Evolutionary conservation across 2,329 filamentous ascomycete species (phyloP).

Genomic region (Monilinia aucupariae): DNA sequence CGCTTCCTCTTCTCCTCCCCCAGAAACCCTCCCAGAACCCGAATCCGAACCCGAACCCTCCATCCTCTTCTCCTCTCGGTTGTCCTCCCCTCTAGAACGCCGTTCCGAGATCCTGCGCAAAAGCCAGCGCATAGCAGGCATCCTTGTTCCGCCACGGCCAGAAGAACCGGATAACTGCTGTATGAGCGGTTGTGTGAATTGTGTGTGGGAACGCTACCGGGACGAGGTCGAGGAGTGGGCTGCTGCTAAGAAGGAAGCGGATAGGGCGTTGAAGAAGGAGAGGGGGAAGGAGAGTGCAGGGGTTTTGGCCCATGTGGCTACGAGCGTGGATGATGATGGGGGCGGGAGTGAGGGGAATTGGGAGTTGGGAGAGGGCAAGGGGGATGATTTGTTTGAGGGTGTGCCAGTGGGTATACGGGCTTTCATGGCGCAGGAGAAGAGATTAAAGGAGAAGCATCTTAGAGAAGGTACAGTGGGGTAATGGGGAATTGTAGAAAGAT

Average conservation of each 20-base stretch:
- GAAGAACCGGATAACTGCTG: conserved; percentile 96
- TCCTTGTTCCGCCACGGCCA: conserved; percentile 76
- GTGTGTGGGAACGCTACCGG: conserved; percentile 87
- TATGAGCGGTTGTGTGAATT: conserved; percentile 98
- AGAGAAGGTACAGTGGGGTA: conserved; percentile 41
- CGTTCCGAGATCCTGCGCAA: conserved; percentile 53
- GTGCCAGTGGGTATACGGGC: conserved; percentile 90
- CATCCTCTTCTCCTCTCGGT: conserved; percentile 76
- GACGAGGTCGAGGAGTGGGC: conserved; percentile 93
- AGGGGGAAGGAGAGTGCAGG: conserved; percentile 34
- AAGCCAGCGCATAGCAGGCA: conserved; percentile 65
- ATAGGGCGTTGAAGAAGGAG: conserved; percentile 26
- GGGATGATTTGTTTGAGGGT: conserved; percentile 66
- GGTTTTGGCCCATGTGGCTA: conserved; percentile 35
- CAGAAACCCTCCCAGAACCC: conserved; percentile 5
- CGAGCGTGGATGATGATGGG: conserved; percentile 74
- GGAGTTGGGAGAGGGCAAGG: conserved; percentile 39
- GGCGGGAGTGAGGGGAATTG: conserved; percentile 69
- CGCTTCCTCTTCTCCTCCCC: conserved; percentile 15
- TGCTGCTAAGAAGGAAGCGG: conserved; percentile 42
- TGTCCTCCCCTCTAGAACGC: conserved; percentile 68
- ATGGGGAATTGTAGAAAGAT: not conserved
- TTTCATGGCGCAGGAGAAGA: conserved; percentile 97
- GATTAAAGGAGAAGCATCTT: conserved; percentile 68
- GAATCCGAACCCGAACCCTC: conserved; percentile 42